Conservation (phyloP, 306 rosid species). For the Oxytropis ochrocephala region DNA sequence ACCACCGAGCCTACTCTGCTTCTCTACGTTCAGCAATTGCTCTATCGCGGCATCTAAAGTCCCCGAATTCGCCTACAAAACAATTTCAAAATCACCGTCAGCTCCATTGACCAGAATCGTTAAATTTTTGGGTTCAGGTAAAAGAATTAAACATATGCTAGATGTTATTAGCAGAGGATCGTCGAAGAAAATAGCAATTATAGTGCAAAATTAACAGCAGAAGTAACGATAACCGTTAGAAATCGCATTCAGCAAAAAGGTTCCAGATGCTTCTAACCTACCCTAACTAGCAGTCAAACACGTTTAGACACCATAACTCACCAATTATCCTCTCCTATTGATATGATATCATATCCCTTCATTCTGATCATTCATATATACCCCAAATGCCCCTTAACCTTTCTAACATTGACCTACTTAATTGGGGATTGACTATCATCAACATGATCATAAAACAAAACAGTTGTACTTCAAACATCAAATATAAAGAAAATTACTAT, state of each 20-base stretch:
- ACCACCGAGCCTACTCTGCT: constrained; percentile 73
- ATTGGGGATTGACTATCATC: not conserved
- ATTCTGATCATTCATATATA: too few species aligned
- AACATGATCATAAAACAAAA: not conserved
- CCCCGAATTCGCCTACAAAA: constrained; percentile 48
- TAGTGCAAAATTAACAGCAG: too few species aligned
- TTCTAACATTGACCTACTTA: not conserved
- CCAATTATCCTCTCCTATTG: not conserved
- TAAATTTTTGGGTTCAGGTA: not conserved
- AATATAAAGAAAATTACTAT: not conserved
- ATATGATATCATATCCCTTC: too few species aligned
- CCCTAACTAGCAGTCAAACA: too few species aligned
- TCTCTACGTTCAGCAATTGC: constrained; percentile 71
- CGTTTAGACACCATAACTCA: too few species aligned
- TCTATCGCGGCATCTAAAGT: constrained; percentile 54
- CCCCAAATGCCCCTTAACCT: too few species aligned
- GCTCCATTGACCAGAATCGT: not conserved
- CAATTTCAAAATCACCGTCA: not conserved
- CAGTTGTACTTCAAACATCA: not conserved
- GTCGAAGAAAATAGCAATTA: too few species aligned
- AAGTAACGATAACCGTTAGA: not conserved
- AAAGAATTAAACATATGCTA: not conserved
- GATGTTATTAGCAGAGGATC: too few species aligned
- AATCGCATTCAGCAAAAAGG: not conserved
- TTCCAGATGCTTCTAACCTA: too few species aligned